Base-by-base conservation (phyloP, 2,329 filamentous ascomycete species). In the Alternaria sp. region DNA sequence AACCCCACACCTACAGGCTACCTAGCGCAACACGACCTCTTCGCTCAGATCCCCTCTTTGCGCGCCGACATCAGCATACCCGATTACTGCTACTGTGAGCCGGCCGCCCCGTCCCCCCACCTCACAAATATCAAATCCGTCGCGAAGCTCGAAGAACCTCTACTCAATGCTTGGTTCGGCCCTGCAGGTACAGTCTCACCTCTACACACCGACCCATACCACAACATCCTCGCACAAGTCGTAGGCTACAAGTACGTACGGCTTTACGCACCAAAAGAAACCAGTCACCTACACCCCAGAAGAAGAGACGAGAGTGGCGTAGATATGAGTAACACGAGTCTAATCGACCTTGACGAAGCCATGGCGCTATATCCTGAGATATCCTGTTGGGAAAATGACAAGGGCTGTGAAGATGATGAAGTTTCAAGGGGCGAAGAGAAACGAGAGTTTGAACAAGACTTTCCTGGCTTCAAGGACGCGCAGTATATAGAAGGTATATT, bases 231-330 rank as follows among this genome's bases (percentile, higher is more conserved):
- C 4, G 89, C 89, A 24, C 95, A 98, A 76, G 90, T 96, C 0
- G 91, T 96, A 0, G 95, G 95, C 0, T 83, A 86, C 56, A 99
- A 99, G 78, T 98, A 98, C 76, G 81, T 98, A n/a, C 85, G 95
- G 1, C 82, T 98, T 2, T 98, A 97, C 75, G 83, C 89, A 0
- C 93, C 94, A 0, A 83, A 88, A 42, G 56, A 74, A 24, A 87
- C 85, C 4, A 66, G 73, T 2, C 79, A 76, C 3, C 78, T 96
- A 71, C 84, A 87, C 54, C 87, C 91, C 0, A 80, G 86, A 28
- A 84, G 85, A 0, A 75, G 81, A 1, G 89, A 91, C 63, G 84
- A 84, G 26, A 79, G 78, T 10, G 90, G 90, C 0, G 88, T 98
- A 23, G 89, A 96, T 75, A 97, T 98, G 93, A 88, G 87, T 21